Evolutionary conservation across 2,329 filamentous ascomycete species (phyloP), one percentile per base, ranked within the genome.

Genomic region (Nannizzia gypsea): DNA sequence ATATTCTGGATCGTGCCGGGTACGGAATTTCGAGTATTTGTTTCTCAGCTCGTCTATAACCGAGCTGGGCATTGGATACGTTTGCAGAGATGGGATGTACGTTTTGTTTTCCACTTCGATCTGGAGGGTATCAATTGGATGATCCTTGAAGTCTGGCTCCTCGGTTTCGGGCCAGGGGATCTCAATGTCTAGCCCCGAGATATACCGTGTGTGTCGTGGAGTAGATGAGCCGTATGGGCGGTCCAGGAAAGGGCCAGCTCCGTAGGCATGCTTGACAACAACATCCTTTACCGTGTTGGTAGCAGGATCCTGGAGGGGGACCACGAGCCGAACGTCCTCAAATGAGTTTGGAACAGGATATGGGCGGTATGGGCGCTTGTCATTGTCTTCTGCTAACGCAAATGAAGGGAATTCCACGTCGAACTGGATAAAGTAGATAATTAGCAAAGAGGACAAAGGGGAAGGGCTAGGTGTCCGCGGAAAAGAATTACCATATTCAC

Each of bases 1-100:
- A 70, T 87, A 95, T 71, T 86, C 87, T 52, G 81, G 76, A 64
- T 90, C 87, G 75, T 95, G 89, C 55, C 89, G 80, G 58, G 85
- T 90, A 68, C 90, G 81, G 83, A 91, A 93, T 67, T 81, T 83
- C 66, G 86, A 88, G 80, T 86, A 95, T 71, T 85, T 87, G 77
- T 88, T 87, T 70, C 90, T 82, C 70, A 97, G 79, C 78, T 97
- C 92, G 71, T 96, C 85, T 65, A 95, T 81, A 40, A 96, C 81
- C n/a, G 74, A 76, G 31, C 79, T 74, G 3, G 92, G 90, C 81
- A 96, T 89, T 13, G 92, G 92, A 26, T 88, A 81, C 15, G 81
- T 78, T 28, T 90, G 77, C 24, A 97, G 78, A 38, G 84, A 88
- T n/a, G 91, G 90, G 59, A 86, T 78, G 71, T 88, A 96, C 1